phyloP scores from a whole-genome alignment of 805 yeast species.

The Barnettozyma populi region DNA sequence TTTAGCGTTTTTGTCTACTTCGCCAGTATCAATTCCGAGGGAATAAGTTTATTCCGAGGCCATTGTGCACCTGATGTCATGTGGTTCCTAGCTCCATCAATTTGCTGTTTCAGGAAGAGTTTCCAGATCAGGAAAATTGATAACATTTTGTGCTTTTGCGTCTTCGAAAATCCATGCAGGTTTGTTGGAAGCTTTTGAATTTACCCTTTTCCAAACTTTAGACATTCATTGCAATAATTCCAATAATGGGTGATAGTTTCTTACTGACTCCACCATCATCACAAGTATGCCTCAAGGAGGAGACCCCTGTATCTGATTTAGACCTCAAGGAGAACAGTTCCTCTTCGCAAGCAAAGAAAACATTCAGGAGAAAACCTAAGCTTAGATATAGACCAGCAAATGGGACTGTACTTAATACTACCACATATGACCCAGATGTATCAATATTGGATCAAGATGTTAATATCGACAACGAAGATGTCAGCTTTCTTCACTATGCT shows the following conservation, averaged over 20 bases:
- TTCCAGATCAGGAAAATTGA: conserved; percentile 21
- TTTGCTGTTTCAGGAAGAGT: conserved; percentile 9
- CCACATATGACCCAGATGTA: conserved; percentile 18
- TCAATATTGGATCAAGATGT: conserved; percentile 30
- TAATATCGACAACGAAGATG: conserved; percentile 32
- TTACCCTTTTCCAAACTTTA: neutral
- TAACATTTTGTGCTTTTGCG: conserved; percentile 14
- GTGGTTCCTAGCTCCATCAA: neutral
- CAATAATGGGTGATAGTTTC: conserved; percentile 11
- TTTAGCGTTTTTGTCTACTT: neutral
- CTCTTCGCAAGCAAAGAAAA: neutral
- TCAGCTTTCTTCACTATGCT: conserved; percentile 47
- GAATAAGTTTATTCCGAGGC: too few species aligned
- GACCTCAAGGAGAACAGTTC: neutral
- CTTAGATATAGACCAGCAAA: conserved; percentile 40
- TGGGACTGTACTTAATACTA: conserved; percentile 39
- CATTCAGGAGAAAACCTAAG: conserved; percentile 36
- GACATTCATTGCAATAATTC: neutral
- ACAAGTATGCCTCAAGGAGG: conserved; percentile 11
- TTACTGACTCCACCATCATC: conserved; percentile 26
- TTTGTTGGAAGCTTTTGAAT: neutral
- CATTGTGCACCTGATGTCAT: neutral
- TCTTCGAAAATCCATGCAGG: neutral
- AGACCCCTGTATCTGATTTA: neutral
- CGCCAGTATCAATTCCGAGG: neutral